Evolutionary conservation across 2,329 filamentous ascomycete genomes (phyloP), one percentile per base, ranked within the genome.

Genomic region (Phyllosticta citriasiana): DNA sequence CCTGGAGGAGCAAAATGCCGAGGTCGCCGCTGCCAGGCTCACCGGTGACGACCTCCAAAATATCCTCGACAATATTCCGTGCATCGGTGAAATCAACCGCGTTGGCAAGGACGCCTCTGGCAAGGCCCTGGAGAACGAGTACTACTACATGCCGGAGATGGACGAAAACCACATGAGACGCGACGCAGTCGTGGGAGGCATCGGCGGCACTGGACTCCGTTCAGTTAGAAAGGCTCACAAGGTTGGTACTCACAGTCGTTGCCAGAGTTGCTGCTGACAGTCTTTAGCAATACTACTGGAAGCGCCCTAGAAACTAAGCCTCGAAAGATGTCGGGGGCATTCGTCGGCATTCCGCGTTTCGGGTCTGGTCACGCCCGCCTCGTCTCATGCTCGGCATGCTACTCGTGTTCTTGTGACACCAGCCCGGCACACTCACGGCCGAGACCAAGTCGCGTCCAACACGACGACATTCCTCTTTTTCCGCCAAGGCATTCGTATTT

Each of bases 101-200:
- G 87, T 93, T 72, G 94, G 94, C 71, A 99, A 97, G 74, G 94
- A 99, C 71, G 94, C 94, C 4, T 93, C 94, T 0, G 94, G 94
- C 66, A 94, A 97, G 77, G 78, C 87, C 6, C 82, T 99, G 0
- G 93, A 99, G 79, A 95, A 89, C 78, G 92, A 99, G 74, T 97
- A 95, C 73, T 97, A 97, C 76, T 99, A 99, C 70, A 81, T 97
- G 7, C 89, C 92, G 0, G 93, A 97, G 73, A 82, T 85, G 69
- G 94, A 99, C 71, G 79, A 82, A 2, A 91, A 97, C 70, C 82
- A 86, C 65, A 84, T 88, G 70, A 84, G 93, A 63, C 84, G 89
- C 57, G 83, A 90, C 59, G 88, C 91, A 24, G 91, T 97, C 14
- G 90, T 92, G 1, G 87, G 92, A 66, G 89, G 90, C 59, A 79